These are phyloP conservation scores for Myotisia sp. DNA, from an alignment of 2,329 filamentous ascomycete species.

Conservation along the genomic window DNA sequence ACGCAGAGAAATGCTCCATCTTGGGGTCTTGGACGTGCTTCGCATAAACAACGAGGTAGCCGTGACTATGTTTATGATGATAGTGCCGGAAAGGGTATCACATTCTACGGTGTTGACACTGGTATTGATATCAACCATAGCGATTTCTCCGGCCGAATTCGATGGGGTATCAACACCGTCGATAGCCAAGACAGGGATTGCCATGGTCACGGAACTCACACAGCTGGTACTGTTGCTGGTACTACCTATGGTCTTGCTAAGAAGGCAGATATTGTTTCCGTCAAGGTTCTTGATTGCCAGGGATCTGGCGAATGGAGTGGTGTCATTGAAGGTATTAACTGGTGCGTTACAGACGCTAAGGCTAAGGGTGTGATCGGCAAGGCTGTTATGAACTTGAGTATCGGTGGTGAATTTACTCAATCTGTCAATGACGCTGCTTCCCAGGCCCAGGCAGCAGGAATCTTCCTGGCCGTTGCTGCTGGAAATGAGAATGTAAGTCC, in stretches of 20 bases:
- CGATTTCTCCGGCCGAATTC: constrained; percentile 26
- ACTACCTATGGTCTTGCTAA: constrained; percentile 26
- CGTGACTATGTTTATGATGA: constrained; percentile 24
- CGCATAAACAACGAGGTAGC: constrained; percentile 14
- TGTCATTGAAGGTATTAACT: constrained; percentile 37
- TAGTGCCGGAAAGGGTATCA: constrained; percentile 22
- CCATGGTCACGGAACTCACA: constrained; percentile 29
- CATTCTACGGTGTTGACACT: constrained; percentile 27
- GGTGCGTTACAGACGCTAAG: constrained; percentile 22
- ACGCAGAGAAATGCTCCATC: background rate
- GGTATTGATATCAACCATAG: constrained; percentile 23
- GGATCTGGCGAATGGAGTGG: constrained; percentile 33
- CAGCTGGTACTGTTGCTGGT: constrained; percentile 24
- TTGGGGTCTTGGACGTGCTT: constrained; percentile 26
- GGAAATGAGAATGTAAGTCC: constrained; percentile 23
- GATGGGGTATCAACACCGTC: constrained; percentile 22
- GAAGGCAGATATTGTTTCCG: constrained; percentile 28
- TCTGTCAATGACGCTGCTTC: constrained; percentile 28
- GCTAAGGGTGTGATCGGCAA: constrained; percentile 18
- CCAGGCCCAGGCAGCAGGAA: constrained; percentile 22
- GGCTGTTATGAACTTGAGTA: constrained; percentile 24
- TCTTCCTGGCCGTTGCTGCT: constrained; percentile 29
- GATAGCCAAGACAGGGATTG: constrained; percentile 12
- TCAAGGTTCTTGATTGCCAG: constrained; percentile 36
- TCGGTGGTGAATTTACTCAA: constrained; percentile 23